Conservation (phyloP, 1,284 basidiomycete genomes). For the Inonotus obliquus region DNA sequence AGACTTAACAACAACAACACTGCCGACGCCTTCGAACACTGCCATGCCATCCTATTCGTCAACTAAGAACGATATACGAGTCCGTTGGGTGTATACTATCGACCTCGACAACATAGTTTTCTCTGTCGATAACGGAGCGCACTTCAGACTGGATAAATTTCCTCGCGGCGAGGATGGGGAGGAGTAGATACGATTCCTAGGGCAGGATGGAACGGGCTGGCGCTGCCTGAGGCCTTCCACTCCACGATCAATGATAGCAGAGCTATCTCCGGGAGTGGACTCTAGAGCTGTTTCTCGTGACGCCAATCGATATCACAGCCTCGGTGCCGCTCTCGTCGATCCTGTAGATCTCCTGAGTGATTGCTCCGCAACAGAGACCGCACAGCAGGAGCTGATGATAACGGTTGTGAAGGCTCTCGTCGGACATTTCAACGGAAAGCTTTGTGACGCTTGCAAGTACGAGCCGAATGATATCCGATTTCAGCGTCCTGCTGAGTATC, state of each 20-base stretch:
- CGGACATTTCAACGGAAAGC: background rate
- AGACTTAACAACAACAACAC: background rate
- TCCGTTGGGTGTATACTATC: background rate
- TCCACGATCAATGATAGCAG: background rate
- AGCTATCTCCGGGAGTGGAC: background rate
- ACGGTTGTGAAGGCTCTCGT: background rate
- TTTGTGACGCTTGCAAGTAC: background rate
- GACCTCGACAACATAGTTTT: background rate
- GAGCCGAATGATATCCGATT: background rate
- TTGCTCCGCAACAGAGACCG: background rate
- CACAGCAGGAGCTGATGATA: background rate
- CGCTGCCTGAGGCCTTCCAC: slow-evolving; percentile 5
- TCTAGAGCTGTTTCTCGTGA: background rate
- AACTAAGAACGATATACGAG: background rate
- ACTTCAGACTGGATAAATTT: slow-evolving; percentile 1
- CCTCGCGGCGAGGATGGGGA: slow-evolving; percentile 5
- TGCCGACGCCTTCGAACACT: background rate
- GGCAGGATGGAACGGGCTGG: background rate
- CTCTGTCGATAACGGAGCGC: background rate
- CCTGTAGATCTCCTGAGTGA: background rate
- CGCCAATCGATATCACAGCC: background rate
- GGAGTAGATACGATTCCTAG: background rate
- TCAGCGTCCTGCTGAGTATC: background rate
- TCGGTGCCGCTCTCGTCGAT: background rate
- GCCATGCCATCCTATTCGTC: background rate